A percentile compares a stretch with the other conserved stretches of the same genome.
Conservation (phyloP, 768 basidiomycete species). For the Termitomyces sp. region DNA sequence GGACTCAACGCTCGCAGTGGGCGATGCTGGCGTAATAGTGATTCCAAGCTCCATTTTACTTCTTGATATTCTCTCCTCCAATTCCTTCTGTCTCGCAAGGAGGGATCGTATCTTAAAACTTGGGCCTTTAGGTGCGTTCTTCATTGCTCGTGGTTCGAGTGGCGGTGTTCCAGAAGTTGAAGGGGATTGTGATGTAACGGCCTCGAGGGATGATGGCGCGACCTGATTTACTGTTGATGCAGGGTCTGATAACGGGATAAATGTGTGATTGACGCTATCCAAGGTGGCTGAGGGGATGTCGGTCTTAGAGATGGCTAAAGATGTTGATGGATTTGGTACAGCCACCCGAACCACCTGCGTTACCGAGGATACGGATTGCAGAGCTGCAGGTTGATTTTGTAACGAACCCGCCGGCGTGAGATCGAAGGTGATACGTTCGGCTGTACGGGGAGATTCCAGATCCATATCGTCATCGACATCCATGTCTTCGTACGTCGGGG, state of each 20-base stretch:
- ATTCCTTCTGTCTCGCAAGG: constrained; percentile 36
- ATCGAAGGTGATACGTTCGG: constrained; percentile 1
- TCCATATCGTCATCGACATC: constrained; percentile 27
- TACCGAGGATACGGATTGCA: neutral
- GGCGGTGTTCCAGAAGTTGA: constrained; percentile 17
- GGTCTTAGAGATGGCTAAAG: neutral
- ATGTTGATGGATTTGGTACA: neutral
- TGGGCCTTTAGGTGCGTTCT: constrained; percentile 31
- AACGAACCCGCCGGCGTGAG: neutral
- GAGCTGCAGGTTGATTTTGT: neutral
- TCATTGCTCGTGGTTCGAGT: constrained; percentile 33
- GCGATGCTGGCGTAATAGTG: neutral
- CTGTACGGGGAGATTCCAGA: constrained; percentile 19
- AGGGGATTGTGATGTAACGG: neutral
- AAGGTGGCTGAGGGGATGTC: neutral
- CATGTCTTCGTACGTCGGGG: constrained; percentile 10
- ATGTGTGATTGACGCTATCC: neutral
- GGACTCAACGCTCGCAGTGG: neutral
- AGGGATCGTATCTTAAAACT: constrained; percentile 32
- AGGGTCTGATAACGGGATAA: neutral
- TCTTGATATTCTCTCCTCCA: constrained; percentile 36
- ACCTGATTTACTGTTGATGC: neutral
- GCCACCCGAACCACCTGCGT: neutral
- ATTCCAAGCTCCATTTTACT: constrained; percentile 30
- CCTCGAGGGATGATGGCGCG: neutral